These are phyloP conservation scores for Neospermospora avenae DNA, from an alignment of 2,329 filamentous ascomycete species.

Conservation along the genomic window DNA sequence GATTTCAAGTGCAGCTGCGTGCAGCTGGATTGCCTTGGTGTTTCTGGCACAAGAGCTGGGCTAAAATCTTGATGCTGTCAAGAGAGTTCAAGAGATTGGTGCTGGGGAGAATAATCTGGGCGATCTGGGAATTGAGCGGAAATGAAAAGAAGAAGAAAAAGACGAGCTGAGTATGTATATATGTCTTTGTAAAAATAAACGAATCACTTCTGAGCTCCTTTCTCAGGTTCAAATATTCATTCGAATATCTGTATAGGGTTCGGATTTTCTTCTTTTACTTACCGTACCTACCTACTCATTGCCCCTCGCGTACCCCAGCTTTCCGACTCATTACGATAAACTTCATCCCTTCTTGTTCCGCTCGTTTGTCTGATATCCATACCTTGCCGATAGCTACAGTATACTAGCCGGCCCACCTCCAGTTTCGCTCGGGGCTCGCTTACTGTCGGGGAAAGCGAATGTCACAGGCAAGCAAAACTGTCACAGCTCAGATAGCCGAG, in stretches of 20 bases:
- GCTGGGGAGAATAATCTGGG: not conserved
- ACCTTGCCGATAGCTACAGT: no score
- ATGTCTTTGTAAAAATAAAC: no score
- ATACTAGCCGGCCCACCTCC: no score
- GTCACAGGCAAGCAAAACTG: no score
- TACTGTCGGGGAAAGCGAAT: no score
- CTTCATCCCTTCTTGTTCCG: not conserved
- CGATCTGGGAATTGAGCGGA: not conserved
- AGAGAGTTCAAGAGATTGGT: not conserved
- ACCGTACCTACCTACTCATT: not conserved
- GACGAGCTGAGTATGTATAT: no score
- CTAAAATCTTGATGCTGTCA: constrained; percentile 1
- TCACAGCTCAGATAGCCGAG: no score
- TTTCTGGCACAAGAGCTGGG: not conserved
- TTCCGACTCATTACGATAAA: not conserved
- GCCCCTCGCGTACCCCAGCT: not conserved
- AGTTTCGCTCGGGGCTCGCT: no score
- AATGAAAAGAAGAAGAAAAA: no score
- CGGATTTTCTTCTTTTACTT: not conserved
- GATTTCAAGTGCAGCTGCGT: not conserved
- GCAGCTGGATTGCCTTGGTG: not conserved
- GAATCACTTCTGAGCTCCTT: no score
- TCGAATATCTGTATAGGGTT: no score
- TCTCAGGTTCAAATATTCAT: no score
- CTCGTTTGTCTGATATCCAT: not conserved